These are phyloP conservation scores for Mortierella sp. DNA, from an alignment of 371 early-diverging fungal genomes.

Conservation along the genomic window DNA sequence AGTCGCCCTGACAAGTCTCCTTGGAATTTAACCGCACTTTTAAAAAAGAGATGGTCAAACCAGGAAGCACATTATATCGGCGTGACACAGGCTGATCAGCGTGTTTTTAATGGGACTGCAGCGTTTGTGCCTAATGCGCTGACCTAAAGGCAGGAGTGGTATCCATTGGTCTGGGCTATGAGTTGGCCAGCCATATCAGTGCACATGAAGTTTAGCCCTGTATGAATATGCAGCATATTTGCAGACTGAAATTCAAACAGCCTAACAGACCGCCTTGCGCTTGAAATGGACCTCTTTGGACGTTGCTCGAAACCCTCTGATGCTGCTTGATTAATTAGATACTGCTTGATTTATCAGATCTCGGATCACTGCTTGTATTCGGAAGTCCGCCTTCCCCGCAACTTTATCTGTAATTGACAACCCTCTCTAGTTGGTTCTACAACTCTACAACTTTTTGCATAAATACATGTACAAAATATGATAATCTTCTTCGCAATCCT, in stretches of 20 bases:
- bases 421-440: too few relatives aligned
- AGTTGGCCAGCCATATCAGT: too few relatives aligned
- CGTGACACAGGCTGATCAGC: neutral
- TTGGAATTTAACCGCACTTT: neutral
- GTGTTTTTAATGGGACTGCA: neutral
- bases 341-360: conserved; percentile 1
- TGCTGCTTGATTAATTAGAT: conserved; percentile 1
- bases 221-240: neutral
- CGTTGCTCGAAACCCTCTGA: neutral
- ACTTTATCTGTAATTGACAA: too few relatives aligned
- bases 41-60: neutral
- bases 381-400: conserved; percentile 4
- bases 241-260: neutral
- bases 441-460: too few relatives aligned
- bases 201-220: too few relatives aligned
- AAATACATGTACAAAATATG: too few relatives aligned
- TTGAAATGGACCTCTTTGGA: conserved; percentile 1
- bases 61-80: neutral
- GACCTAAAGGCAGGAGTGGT: too few relatives aligned
- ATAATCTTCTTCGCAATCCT: too few relatives aligned
- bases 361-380: conserved; percentile 4
- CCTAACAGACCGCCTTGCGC: neutral
- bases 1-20: neutral
- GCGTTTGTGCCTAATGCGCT: neutral
- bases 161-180: too few relatives aligned